These are phyloP conservation scores for Chaetomium sp. DNA, from an alignment of 2,329 filamentous ascomycete species.

Conservation along the genomic window DNA sequence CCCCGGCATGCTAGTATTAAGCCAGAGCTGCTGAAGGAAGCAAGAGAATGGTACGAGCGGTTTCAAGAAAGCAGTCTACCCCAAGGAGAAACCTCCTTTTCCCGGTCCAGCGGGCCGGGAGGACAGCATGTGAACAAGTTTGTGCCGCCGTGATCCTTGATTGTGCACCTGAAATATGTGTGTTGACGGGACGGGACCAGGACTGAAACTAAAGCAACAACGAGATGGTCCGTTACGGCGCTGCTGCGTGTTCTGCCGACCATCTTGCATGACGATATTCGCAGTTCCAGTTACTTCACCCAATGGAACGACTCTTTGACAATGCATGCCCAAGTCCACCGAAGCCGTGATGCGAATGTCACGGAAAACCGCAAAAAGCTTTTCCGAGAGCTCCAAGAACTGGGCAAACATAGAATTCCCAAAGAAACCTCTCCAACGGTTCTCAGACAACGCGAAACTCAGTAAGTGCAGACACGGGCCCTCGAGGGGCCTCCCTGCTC, in stretches of 20 bases:
- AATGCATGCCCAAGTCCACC: conserved; percentile 49
- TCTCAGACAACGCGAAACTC: conserved; percentile 21
- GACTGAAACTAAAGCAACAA: conserved; percentile 54
- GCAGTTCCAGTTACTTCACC: conserved; percentile 50
- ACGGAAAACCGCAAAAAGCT: conserved; percentile 43
- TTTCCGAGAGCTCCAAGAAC: conserved; percentile 24
- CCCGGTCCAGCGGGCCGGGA: conserved; percentile 55
- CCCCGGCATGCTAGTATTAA: conserved; percentile 41
- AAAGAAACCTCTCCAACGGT: conserved; percentile 22
- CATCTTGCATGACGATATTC: conserved; percentile 40
- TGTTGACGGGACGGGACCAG: conserved; percentile 30
- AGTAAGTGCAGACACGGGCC: conserved; percentile 18
- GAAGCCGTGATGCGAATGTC: conserved; percentile 45
- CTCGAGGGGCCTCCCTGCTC: neutral
- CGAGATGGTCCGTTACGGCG: conserved; percentile 44
- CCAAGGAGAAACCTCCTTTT: conserved; percentile 45
- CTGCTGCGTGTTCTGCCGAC: conserved; percentile 41
- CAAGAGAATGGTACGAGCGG: conserved; percentile 44
- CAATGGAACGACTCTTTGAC: conserved; percentile 45
- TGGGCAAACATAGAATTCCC: conserved; percentile 22
- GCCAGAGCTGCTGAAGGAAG: conserved; percentile 43
- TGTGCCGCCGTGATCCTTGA: conserved; percentile 17
- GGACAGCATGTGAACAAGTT: conserved; percentile 60
- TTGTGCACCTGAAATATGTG: neutral
- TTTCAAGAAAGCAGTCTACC: conserved; percentile 42